Conservation (phyloP, 2,329 filamentous ascomycete genomes). For the Conoideocrella luteorostrata region DNA sequence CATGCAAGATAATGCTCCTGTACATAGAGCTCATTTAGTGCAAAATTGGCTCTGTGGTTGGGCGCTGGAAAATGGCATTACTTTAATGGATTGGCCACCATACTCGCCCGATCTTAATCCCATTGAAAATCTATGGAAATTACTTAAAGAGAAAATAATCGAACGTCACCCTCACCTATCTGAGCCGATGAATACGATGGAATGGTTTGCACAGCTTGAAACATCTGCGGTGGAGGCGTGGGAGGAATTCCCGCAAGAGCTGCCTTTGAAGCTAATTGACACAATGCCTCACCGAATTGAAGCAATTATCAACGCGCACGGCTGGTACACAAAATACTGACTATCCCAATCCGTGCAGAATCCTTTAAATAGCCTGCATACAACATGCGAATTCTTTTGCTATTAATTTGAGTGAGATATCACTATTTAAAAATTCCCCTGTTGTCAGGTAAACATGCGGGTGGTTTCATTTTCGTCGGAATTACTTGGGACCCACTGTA, state of each 20-base stretch:
- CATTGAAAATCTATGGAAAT: conserved; percentile 6
- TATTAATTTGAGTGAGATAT: background rate
- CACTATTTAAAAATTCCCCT: background rate
- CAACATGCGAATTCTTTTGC: background rate
- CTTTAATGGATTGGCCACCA: conserved; percentile 2
- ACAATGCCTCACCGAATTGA: background rate
- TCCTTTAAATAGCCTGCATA: background rate
- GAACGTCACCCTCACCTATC: conserved; percentile 1
- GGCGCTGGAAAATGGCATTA: background rate
- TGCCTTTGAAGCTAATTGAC: background rate
- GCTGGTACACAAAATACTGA: background rate
- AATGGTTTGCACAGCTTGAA: background rate
- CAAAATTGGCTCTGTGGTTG: background rate
- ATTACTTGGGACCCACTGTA: conserved; percentile 1
- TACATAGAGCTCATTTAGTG: background rate
- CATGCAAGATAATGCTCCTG: conserved; percentile 1
- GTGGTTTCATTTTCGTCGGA: background rate
- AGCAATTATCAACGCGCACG: background rate
- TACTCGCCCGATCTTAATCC: conserved; percentile 5
- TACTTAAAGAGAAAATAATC: conserved; percentile 7
- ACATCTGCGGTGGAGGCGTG: background rate
- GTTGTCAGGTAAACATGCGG: background rate
- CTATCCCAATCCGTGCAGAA: background rate
- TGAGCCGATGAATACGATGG: background rate
- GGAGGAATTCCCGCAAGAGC: background rate